Conservation (phyloP, 106 monocot species). For the Dendrobium nobile region DNA sequence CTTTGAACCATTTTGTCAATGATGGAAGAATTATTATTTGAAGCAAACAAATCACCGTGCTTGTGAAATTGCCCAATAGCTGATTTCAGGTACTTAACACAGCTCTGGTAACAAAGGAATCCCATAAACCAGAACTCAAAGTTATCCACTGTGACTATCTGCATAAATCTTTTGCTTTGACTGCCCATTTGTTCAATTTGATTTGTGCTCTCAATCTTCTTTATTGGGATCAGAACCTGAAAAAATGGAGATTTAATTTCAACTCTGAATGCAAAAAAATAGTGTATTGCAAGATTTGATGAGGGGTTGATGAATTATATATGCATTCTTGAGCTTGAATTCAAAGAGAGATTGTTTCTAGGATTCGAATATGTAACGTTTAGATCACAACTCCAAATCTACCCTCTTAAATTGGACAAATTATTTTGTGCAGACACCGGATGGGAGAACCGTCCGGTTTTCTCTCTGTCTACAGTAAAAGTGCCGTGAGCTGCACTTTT, state of each 20-base stretch:
- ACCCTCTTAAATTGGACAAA: too few relatives aligned
- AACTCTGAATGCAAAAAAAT: too few relatives aligned
- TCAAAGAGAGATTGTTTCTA: too few relatives aligned
- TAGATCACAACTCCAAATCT: too few relatives aligned
- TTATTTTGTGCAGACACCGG: too few relatives aligned
- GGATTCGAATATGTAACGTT: too few relatives aligned
- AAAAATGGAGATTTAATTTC: background rate
- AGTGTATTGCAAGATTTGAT: too few relatives aligned
- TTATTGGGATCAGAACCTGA: slow-evolving; percentile 30
- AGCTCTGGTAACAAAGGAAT: slow-evolving; percentile 45
- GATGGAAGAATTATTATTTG: background rate
- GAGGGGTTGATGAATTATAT: too few relatives aligned
- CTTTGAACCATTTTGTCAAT: background rate
- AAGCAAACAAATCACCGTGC: background rate
- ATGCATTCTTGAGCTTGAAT: too few relatives aligned
- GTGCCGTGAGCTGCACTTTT: too few relatives aligned
- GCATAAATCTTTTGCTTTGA: slow-evolving; percentile 54
- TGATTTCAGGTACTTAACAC: slow-evolving; percentile 16
- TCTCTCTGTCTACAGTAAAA: too few relatives aligned
- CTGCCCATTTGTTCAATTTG: slow-evolving; percentile 37
- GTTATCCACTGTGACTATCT: slow-evolving; percentile 54
- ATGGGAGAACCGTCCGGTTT: too few relatives aligned
- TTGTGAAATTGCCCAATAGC: background rate
- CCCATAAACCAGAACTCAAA: slow-evolving; percentile 82
- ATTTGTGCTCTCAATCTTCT: slow-evolving; percentile 36